phyloP scores from a whole-genome alignment of 1,139 yeast species.

The Debaryomyces subglobosus region DNA sequence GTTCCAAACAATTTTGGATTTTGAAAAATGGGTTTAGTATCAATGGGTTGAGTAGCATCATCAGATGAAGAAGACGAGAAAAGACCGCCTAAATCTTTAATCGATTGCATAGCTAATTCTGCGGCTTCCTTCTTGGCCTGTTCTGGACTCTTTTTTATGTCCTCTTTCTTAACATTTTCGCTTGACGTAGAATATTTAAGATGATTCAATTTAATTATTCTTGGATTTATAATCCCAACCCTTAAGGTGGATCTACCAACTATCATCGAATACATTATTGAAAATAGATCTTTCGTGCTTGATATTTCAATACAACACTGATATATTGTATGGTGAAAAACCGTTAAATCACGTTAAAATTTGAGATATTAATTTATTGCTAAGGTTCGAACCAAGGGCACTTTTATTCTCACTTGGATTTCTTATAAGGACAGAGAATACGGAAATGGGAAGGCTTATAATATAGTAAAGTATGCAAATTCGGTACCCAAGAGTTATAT shows the following conservation, averaged over 20 bases:
- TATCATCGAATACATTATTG: not conserved
- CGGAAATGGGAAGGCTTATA: not conserved
- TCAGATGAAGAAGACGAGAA: slow-evolving; percentile 33
- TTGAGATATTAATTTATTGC: not conserved
- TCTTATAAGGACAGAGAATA: no score
- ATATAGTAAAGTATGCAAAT: not conserved
- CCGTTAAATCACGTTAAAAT: not conserved
- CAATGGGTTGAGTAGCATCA: slow-evolving; percentile 53
- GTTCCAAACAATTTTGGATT: slow-evolving; percentile 48
- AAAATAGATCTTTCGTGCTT: not conserved
- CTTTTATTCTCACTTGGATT: not conserved
- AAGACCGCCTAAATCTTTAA: slow-evolving; percentile 46
- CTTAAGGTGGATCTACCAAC: not conserved
- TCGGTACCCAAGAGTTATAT: not conserved
- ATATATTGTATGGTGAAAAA: not conserved
- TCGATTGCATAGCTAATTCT: slow-evolving; percentile 43
- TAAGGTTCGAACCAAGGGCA: not conserved
- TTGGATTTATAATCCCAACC: not conserved
- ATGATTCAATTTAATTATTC: not conserved
- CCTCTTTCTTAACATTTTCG: slow-evolving; percentile 1
- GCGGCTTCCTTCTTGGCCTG: slow-evolving; percentile 39
- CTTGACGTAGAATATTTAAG: slow-evolving; percentile 2
- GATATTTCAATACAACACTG: not conserved
- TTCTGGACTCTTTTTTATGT: slow-evolving; percentile 15
- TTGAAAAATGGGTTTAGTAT: slow-evolving; percentile 52